These are phyloP conservation scores for Cladosporium oxysporum DNA, from an alignment of 2,329 filamentous ascomycete genomes.

Conservation along the genomic window DNA sequence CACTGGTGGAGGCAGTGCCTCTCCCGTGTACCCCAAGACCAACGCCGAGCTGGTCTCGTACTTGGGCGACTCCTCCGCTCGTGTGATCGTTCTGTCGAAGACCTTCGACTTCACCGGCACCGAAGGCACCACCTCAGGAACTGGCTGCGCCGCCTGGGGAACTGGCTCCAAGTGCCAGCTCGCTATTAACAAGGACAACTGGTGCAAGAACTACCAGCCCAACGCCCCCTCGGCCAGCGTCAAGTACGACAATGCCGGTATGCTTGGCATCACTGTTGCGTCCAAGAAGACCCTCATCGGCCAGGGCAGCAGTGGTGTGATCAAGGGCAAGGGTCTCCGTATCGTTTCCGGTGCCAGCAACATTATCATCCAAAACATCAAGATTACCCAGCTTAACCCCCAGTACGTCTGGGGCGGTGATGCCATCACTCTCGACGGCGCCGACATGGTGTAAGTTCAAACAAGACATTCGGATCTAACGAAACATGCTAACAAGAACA, in stretches of 20 bases:
- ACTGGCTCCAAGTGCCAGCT: slow-evolving; percentile 60
- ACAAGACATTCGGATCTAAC: neutral
- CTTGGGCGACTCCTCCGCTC: slow-evolving; percentile 56
- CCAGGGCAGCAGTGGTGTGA: slow-evolving; percentile 38
- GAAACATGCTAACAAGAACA: neutral
- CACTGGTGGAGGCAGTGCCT: slow-evolving; percentile 59
- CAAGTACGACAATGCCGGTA: slow-evolving; percentile 38
- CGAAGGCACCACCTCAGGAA: slow-evolving; percentile 53
- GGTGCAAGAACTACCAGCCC: slow-evolving; percentile 56
- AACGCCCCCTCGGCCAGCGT: slow-evolving; percentile 44
- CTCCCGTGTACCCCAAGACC: slow-evolving; percentile 55
- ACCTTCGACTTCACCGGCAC: slow-evolving; percentile 53
- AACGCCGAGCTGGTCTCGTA: slow-evolving; percentile 57
- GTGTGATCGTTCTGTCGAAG: slow-evolving; percentile 59
- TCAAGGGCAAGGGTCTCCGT: slow-evolving; percentile 44
- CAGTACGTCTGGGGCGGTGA: slow-evolving; percentile 39
- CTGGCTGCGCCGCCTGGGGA: slow-evolving; percentile 42
- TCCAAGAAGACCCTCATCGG: slow-evolving; percentile 44
- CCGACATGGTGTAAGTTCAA: slow-evolving; percentile 28
- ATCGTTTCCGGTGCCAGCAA: slow-evolving; percentile 45
- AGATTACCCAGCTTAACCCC: slow-evolving; percentile 36
- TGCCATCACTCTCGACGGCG: slow-evolving; percentile 33
- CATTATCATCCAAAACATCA: slow-evolving; percentile 51
- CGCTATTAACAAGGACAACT: slow-evolving; percentile 59
- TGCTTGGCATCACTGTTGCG: slow-evolving; percentile 33